Conservation (phyloP, 2,329 filamentous ascomycete genomes). For the Penicillium verrucosum region DNA sequence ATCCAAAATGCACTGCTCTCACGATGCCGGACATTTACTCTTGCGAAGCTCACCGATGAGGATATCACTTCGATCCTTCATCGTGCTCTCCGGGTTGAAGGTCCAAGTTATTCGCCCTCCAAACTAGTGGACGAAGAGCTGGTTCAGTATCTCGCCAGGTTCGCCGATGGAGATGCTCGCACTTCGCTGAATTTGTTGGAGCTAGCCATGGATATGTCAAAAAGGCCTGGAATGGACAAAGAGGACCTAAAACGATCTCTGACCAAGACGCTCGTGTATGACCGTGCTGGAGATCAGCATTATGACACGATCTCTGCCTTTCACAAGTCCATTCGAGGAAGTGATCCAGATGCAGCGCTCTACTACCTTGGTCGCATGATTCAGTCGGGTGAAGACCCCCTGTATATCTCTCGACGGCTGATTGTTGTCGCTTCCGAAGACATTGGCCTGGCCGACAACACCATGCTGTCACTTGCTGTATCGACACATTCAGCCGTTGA, state of each 20-base stretch:
- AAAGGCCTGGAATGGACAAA: slow-evolving; percentile 63
- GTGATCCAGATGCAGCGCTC: slow-evolving; percentile 78
- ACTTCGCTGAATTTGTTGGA: slow-evolving; percentile 92
- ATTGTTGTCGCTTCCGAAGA: slow-evolving; percentile 95
- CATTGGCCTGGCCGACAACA: slow-evolving; percentile 83
- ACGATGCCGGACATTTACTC: slow-evolving; percentile 84
- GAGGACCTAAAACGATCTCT: slow-evolving; percentile 75
- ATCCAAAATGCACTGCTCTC: slow-evolving; percentile 83
- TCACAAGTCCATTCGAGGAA: slow-evolving; percentile 90
- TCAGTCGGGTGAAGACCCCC: slow-evolving; percentile 86
- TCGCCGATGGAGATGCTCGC: slow-evolving; percentile 87
- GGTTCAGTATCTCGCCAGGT: slow-evolving; percentile 75
- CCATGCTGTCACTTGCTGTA: slow-evolving; percentile 77
- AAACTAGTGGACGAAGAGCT: slow-evolving; percentile 71
- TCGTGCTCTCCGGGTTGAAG: slow-evolving; percentile 68
- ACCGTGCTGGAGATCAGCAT: slow-evolving; percentile 91
- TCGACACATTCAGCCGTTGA: slow-evolving; percentile 83
- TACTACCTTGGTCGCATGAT: slow-evolving; percentile 98
- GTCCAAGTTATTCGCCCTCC: slow-evolving; percentile 48
- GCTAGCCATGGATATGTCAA: slow-evolving; percentile 74
- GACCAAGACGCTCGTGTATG: slow-evolving; percentile 91
- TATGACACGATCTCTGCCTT: slow-evolving; percentile 97
- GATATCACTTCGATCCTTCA: slow-evolving; percentile 71
- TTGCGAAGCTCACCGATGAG: slow-evolving; percentile 69
- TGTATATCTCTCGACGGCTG: slow-evolving; percentile 88